A percentile compares a stretch with the other conserved stretches of the same genome.
Evolutionary conservation across 257 asterid genomes (phyloP).

Genomic region (Nicotiana obtusifolia): DNA sequence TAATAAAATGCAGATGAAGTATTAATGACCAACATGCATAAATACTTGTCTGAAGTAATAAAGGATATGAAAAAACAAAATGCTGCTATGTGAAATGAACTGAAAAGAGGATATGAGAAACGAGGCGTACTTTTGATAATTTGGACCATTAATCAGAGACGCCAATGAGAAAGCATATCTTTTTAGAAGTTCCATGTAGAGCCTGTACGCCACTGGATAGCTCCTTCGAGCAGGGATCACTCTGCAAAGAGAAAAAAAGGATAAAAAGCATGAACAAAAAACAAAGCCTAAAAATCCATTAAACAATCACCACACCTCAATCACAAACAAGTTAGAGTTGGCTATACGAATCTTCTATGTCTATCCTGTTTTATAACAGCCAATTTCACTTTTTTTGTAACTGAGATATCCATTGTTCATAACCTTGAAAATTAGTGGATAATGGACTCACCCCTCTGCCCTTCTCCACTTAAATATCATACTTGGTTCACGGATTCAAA

Average conservation of each 20-base stretch:
- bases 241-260: slow-evolving; percentile 32
- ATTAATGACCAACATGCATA: background rate
- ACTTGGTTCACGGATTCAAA: background rate
- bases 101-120: slow-evolving; percentile 3
- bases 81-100: background rate
- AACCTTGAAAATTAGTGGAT: background rate
- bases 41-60: background rate
- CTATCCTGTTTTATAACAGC: background rate
- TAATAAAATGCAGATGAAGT: background rate
- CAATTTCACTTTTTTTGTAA: background rate
- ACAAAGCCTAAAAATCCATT: background rate
- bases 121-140: slow-evolving; percentile 53
- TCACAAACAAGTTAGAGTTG: background rate
- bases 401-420: background rate
- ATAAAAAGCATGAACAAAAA: background rate
- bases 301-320: background rate
- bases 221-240: slow-evolving; percentile 59
- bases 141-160: slow-evolving; percentile 67
- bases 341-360: background rate
- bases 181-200: slow-evolving; percentile 80
- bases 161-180: slow-evolving; percentile 73
- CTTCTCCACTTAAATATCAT: background rate
- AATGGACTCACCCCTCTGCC: background rate
- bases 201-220: slow-evolving; percentile 78
- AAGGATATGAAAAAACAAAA: slow-evolving; percentile 3